Base-by-base conservation (phyloP, 176 grass and related monocot genomes). In the Bonia amplexicaulis region DNA sequence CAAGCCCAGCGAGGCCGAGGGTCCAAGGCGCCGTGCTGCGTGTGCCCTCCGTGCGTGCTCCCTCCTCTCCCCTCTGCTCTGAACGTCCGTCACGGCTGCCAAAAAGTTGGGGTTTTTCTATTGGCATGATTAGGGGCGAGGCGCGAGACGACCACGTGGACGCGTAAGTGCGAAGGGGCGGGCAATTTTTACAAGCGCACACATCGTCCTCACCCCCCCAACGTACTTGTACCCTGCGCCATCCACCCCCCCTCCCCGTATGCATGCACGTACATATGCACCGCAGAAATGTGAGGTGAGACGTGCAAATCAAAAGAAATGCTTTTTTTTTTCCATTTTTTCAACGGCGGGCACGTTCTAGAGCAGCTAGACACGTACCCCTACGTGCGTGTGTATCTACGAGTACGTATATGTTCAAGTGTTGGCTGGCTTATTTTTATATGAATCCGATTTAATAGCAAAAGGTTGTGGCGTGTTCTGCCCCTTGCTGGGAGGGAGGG, bases 351-450 rank as follows among this genome's bases (percentile, higher is more conserved):
- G 53, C 70, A n/a, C 66, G 66, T 82, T 86, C 66, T 78, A 45
- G 83, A 78, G 79, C 83, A 82, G 73, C 73, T 82, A 90, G 55
- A 83, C 82, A 69, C 52, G 44, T 57, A 66, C 0, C 35, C 40
- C 61, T 80, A 44, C 72, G 35, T 52, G 14, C 31, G 2, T 48
- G 22, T 37, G 41, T 72, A 46, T 14, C 4, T 31, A 1, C 5
- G 4, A 3, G 31, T 33, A 33, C 31, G 22, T 59, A 19, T 0
- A 16, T 7, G 58, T 6, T 26, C 3, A 27, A 11, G n/a, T 0
- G n/a, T 3, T 25, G n/a, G 7, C 7, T 17, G 1, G 15, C 5
- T n/a, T 78, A 1, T 61, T 12, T 20, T 2, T 7, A 45, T 19
- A 29, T n/a, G 14, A 69, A 51, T 23, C 4, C 3, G 23, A 0